Conservation (phyloP, 805 yeast genomes). For the Wickerhamomyces subpelliculosus region DNA sequence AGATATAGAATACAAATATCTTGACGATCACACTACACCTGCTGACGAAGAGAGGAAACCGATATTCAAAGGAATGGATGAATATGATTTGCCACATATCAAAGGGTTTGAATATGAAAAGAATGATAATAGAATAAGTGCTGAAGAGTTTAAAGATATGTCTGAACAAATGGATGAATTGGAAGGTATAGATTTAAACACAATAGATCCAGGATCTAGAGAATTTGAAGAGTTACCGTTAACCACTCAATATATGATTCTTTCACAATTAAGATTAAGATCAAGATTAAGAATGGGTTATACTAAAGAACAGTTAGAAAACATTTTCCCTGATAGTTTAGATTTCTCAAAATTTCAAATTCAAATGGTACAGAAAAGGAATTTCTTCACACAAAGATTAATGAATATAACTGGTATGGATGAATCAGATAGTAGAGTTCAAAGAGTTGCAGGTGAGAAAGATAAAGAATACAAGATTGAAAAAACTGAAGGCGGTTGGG, state of each 20-base stretch:
- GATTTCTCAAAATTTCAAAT: conserved; percentile 93
- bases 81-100: conserved; percentile 76
- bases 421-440: conserved; percentile 27
- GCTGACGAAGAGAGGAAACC: conserved; percentile 2
- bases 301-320: conserved; percentile 78
- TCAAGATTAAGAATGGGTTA: conserved; percentile 95
- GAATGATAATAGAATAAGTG: conserved; percentile 66
- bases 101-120: conserved; percentile 45
- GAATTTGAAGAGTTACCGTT: conserved; percentile 75
- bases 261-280: conserved; percentile 74
- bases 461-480: conserved; percentile 70
- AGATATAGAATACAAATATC: conserved; percentile 26
- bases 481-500: conserved; percentile 79
- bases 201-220: conserved; percentile 76
- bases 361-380: conserved; percentile 85
- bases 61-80: conserved; percentile 56
- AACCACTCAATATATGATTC: conserved; percentile 79
- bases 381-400: conserved; percentile 79
- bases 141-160: conserved; percentile 61
- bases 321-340: conserved; percentile 74
- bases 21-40: conserved; percentile 26
- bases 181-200: conserved; percentile 61
- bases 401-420: conserved; percentile 83
- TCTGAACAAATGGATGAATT: conserved; percentile 54
- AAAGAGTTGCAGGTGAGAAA: conserved; percentile 78